These are phyloP conservation scores for Scedosporium boydii DNA, from an alignment of 2,329 filamentous ascomycete genomes.

Conservation along the genomic window DNA sequence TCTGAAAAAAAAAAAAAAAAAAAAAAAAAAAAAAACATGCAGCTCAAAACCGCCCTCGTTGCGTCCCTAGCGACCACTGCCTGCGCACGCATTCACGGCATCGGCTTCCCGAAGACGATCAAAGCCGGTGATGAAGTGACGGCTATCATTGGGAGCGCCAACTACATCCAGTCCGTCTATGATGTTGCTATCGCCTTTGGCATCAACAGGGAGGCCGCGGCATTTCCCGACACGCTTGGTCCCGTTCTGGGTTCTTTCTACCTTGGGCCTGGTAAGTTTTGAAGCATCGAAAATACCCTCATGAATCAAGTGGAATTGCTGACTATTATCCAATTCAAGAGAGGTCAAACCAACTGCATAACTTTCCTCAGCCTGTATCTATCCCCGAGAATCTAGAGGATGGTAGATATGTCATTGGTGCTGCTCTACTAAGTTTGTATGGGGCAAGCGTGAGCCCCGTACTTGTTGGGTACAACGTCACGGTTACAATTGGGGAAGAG, in stretches of 20 bases:
- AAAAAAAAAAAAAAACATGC: too few species aligned
- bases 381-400: slow-evolving; percentile 13
- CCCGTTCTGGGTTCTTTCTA: slow-evolving; percentile 19
- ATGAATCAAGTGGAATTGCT: not conserved
- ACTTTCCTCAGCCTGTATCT: slow-evolving; percentile 17
- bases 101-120: slow-evolving; percentile 30
- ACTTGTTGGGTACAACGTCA: slow-evolving; percentile 17
- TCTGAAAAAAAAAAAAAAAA: too few species aligned
- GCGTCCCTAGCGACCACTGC: slow-evolving; percentile 16
- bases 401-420: slow-evolving; percentile 17
- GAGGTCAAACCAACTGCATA: slow-evolving; percentile 16
- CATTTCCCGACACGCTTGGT: slow-evolving; percentile 20
- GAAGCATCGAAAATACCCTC: not conserved
- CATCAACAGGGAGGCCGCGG: slow-evolving; percentile 15
- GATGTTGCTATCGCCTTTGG: slow-evolving; percentile 36
- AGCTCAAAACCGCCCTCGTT: slow-evolving; percentile 5
- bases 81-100: slow-evolving; percentile 31
- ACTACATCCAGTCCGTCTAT: slow-evolving; percentile 33
- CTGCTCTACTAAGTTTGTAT: slow-evolving; percentile 18
- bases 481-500: slow-evolving; percentile 15
- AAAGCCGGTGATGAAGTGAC: slow-evolving; percentile 25
- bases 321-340: slow-evolving; percentile 3
- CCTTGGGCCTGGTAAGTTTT: slow-evolving; percentile 23
- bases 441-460: slow-evolving; percentile 14
- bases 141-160: slow-evolving; percentile 26